Percentiles rank a stretch among this genome's conserved stretches.
Conservation (phyloP, 768 basidiomycete species). For the Aureoboletus auriporus region DNA sequence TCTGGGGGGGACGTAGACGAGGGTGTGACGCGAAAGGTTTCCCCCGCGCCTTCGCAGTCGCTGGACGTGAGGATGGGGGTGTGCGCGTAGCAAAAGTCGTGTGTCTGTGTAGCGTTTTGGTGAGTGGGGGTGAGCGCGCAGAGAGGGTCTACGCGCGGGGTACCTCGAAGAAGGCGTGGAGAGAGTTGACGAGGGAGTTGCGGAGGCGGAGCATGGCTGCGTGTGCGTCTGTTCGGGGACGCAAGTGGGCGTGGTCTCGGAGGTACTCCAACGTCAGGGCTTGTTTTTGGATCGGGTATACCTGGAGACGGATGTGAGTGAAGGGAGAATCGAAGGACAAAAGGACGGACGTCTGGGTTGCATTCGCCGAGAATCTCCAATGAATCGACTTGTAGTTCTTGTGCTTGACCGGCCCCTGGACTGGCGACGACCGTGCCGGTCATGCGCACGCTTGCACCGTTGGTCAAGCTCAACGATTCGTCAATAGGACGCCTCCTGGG, state of each 20-base stretch:
- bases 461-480: constrained; percentile 38
- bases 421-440: constrained; percentile 44
- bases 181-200: constrained; percentile 47
- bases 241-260: constrained; percentile 84
- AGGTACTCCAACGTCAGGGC: constrained; percentile 73
- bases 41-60: constrained; percentile 96
- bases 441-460: constrained; percentile 54
- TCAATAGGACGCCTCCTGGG: background rate
- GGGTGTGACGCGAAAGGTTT: constrained; percentile 72
- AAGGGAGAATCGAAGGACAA: background rate
- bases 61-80: constrained; percentile 87
- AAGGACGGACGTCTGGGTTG: constrained; percentile 46
- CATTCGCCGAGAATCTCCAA: constrained; percentile 53
- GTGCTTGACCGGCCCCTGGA: constrained; percentile 46
- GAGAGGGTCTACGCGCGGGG: background rate
- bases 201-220: constrained; percentile 77
- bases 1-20: constrained; percentile 13
- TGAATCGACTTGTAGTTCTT: constrained; percentile 48
- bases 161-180: constrained; percentile 74
- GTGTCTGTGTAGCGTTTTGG: constrained; percentile 40
- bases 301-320: constrained; percentile 36
- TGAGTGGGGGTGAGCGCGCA: constrained; percentile 11
- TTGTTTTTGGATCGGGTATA: constrained; percentile 92
- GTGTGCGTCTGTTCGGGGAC: constrained; percentile 69
- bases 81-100: constrained; percentile 75